Percentiles rank a stretch among this genome's conserved stretches.
These are phyloP conservation scores for Fusarium neocosmosporiellum DNA, from an alignment of 2,329 filamentous ascomycete genomes.

Conservation along the genomic window DNA sequence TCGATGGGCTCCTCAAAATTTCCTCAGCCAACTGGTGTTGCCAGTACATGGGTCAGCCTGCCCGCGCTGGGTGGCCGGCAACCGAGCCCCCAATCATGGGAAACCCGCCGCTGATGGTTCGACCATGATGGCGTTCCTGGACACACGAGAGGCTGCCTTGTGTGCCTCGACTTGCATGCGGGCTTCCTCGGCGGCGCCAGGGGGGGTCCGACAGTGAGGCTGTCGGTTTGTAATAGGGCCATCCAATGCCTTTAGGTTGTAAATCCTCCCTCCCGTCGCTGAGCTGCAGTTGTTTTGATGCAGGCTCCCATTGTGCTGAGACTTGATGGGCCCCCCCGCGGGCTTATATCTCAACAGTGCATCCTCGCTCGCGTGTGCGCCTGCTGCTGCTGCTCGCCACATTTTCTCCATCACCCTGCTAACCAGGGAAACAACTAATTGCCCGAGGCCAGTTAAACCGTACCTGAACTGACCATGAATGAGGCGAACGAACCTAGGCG, in stretches of 20 bases:
- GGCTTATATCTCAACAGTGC: constrained; percentile 25
- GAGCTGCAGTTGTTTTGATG: constrained; percentile 6
- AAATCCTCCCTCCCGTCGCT: constrained; percentile 9
- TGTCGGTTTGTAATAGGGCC: constrained; percentile 22
- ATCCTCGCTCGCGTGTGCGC: constrained; percentile 3
- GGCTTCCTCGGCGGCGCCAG: constrained; percentile 20
- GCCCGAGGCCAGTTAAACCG: background rate
- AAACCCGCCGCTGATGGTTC: background rate
- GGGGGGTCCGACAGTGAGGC: constrained; percentile 34
- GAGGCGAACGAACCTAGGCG: constrained; percentile 7
- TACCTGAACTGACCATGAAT: constrained; percentile 2
- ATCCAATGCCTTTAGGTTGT: background rate
- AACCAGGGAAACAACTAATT: background rate
- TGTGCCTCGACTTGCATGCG: constrained; percentile 24
- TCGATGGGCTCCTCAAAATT: constrained; percentile 13
- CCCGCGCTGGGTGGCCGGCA: background rate
- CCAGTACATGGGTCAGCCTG: constrained; percentile 1
- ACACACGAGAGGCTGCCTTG: constrained; percentile 23
- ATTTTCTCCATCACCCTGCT: background rate
- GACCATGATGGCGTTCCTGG: constrained; percentile 17
- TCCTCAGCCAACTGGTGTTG: constrained; percentile 26
- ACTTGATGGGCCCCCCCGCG: constrained; percentile 3
- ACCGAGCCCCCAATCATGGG: constrained; percentile 25
- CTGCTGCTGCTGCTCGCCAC: background rate
- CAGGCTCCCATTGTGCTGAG: background rate